Conservation (phyloP, 2,329 filamentous ascomycete genomes). For the Didymella glomerata region DNA sequence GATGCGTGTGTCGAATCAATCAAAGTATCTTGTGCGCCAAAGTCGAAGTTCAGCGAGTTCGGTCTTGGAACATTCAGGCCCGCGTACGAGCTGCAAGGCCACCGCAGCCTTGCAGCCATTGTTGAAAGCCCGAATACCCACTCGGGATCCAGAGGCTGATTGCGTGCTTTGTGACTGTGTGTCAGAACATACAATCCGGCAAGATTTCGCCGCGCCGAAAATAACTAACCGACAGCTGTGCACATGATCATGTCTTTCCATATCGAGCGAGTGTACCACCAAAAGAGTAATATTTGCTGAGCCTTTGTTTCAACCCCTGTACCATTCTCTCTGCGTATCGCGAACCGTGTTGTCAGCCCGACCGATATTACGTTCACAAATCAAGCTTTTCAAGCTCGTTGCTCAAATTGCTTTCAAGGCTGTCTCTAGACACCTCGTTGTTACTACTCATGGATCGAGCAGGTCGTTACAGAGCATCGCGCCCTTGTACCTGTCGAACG, state of each 20-base stretch:
- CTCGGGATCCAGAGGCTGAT: not conserved
- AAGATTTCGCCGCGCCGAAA: constrained; percentile 12
- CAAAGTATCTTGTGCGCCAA: not conserved
- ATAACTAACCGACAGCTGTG: not conserved
- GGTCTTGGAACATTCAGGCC: not conserved
- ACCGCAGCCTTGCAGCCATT: constrained; percentile 6
- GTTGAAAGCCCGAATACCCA: not conserved
- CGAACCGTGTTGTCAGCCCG: constrained; percentile 10
- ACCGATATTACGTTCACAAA: constrained; percentile 6
- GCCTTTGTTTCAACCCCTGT: constrained; percentile 22
- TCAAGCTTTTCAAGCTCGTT: not conserved
- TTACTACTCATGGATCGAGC: not conserved
- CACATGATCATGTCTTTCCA: constrained; percentile 12
- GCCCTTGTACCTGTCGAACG: not conserved
- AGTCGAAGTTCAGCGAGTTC: not conserved
- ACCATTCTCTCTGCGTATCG: constrained; percentile 34
- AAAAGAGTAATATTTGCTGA: constrained; percentile 13
- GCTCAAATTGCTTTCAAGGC: not conserved
- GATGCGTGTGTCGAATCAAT: constrained; percentile 6
- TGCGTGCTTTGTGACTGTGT: not conserved
- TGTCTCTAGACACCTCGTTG: not conserved
- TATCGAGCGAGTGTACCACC: constrained; percentile 14
- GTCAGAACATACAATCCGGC: constrained; percentile 6
- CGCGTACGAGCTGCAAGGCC: not conserved
- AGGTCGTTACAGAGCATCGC: not conserved